These are phyloP conservation scores for Pseudocohnilembus persalinus DNA, from an alignment of 169 alveolate genomes.

Conservation along the genomic window DNA sequence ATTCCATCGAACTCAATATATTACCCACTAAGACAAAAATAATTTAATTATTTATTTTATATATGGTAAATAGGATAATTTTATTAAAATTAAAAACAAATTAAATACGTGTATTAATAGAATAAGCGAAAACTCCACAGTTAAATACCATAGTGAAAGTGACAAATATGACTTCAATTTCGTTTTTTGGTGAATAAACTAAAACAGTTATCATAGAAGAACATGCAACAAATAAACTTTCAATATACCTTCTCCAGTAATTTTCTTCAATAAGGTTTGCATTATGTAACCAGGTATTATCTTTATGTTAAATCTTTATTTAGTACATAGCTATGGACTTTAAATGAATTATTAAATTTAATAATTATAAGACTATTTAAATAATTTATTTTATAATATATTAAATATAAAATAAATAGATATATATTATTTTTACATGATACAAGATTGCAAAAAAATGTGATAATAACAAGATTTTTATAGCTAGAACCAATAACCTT, in stretches of 20 bases:
- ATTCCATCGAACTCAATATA: neutral
- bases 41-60: too few relatives aligned
- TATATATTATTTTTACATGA: neutral
- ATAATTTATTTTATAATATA: too few relatives aligned
- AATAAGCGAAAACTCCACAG: neutral
- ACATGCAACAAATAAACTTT: neutral
- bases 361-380: neutral
- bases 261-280: neutral
- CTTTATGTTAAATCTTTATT: neutral
- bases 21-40: neutral
- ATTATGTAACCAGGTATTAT: neutral
- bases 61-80: neutral
- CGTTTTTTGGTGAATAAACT: neutral
- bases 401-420: too few relatives aligned
- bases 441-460: neutral
- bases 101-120: neutral
- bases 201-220: neutral
- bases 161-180: neutral
- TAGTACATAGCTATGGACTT: neutral
- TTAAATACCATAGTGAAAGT: neutral
- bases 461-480: neutral
- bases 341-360: neutral
- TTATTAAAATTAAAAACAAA: too few relatives aligned
- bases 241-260: neutral
- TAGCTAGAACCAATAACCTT: neutral